Evolutionary conservation across 768 basidiomycete species (phyloP), one percentile per base, ranked within the genome.

Genomic region (Auricularia heimuer): DNA sequence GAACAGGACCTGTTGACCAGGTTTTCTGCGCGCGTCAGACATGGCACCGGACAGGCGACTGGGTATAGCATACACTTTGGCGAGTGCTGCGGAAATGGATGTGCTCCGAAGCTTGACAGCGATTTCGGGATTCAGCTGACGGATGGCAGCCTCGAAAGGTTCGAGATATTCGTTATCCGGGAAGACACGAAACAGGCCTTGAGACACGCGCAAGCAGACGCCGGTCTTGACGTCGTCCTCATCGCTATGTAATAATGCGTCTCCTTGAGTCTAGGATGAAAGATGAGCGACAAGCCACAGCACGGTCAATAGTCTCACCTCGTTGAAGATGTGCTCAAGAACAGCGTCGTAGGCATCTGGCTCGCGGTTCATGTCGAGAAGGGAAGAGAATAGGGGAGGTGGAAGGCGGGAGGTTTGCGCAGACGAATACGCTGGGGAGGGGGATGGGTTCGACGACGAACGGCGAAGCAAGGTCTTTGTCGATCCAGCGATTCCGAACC

Each of bases 251-350:
- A 51, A 18, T 18, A 51, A 21, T 6, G 47, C 47, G 21, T 51
- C 47, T 6, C 47, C 47, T 18, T 51, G 47, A 8, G 47, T 51
- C 47, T 51, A 3, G 3, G 6, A 21, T 10, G 10, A 51, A 14
- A 42, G 11, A 3, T 51, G 10, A 51, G 47, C 11, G 6, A 6
- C 18, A 34, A 7, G 12, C 8, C 6, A 24, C 56, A 29, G 29
- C 24, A 12, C 29, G 56, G 21, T 7, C 18, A 24, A 24, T n/a
- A 4, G 18, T 39, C 64, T 14, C 34, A 65, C 64, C 60, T 65
- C 58, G n/a, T 65, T 65, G 61, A 61, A 65, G 58, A 65, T 65
- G 34, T 65, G 64, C 29, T 65, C 45, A 3, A 65, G 64, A 14
- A 65, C 34, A 2, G 64, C 64, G 29, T 65, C 64, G 24, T 65